Percentiles rank a stretch among this genome's conserved stretches.
Conservation (phyloP, 371 early-diverging fungal genomes). For the Rhizopus stolonifer region DNA sequence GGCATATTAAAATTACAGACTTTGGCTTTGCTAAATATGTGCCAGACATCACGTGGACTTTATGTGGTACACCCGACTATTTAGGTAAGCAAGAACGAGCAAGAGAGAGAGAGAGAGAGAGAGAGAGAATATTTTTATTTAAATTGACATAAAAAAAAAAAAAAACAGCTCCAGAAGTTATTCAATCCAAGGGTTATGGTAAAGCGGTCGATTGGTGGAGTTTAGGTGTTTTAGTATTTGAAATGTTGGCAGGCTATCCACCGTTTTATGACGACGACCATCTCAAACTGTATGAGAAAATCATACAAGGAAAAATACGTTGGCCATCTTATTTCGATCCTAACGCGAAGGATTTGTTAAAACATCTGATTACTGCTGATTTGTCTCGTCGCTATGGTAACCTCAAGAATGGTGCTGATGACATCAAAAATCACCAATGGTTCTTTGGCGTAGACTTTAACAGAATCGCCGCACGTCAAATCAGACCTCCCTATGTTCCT, state of each 20-base stretch:
- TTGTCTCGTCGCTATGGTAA: conserved; percentile 89
- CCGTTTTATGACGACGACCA: conserved; percentile 96
- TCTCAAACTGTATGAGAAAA: conserved; percentile 90
- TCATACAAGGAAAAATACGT: conserved; percentile 77
- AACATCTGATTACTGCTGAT: conserved; percentile 81
- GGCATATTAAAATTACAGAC: conserved; percentile 98
- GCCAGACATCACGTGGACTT: conserved; percentile 85
- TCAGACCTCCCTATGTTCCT: conserved; percentile 89
- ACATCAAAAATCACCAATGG: conserved; percentile 93
- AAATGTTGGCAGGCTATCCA: conserved; percentile 90
- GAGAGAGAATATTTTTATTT: too few species aligned
- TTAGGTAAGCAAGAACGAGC: conserved; percentile 44
- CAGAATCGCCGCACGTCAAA: conserved; percentile 65
- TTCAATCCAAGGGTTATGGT: conserved; percentile 94
- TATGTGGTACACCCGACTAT: conserved; percentile 99
- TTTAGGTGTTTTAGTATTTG: conserved; percentile 94
- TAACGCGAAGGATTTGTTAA: conserved; percentile 84
- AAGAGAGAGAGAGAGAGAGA: too few species aligned
- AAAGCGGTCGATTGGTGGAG: conserved; percentile 98
- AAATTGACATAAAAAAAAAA: too few species aligned
- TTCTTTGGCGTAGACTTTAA: conserved; percentile 94
- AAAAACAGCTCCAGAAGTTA: conserved; percentile 87
- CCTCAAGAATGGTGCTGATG: conserved; percentile 79
- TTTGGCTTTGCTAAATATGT: conserved; percentile 98
- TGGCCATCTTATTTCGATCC: conserved; percentile 92